These are phyloP conservation scores for Aspergillus sp. DNA, from an alignment of 2,329 filamentous ascomycete genomes.

Conservation along the genomic window DNA sequence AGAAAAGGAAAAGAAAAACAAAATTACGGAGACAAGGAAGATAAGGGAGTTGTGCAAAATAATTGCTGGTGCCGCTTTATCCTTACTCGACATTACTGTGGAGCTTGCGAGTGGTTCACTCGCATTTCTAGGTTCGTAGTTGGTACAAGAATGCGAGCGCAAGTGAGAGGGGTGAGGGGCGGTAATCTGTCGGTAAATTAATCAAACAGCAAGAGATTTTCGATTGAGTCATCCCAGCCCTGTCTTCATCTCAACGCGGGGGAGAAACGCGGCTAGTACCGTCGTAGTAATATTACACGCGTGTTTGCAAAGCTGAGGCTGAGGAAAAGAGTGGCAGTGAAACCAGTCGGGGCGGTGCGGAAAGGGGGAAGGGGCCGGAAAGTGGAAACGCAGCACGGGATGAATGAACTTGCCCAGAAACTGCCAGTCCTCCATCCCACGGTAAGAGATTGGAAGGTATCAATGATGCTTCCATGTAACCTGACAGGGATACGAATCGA, in stretches of 20 bases:
- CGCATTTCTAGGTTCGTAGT: constrained; percentile 7
- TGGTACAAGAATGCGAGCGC: constrained; percentile 3
- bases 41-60: constrained; percentile 4
- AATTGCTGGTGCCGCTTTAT: constrained; percentile 16
- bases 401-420: not conserved
- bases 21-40: not conserved
- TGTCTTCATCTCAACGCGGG: constrained; percentile 15
- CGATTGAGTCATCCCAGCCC: constrained; percentile 8
- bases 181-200: constrained; percentile 3
- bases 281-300: constrained; percentile 19
- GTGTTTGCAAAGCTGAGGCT: constrained; percentile 27
- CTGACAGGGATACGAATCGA: too few relatives aligned
- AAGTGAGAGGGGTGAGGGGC: not conserved
- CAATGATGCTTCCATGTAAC: too few relatives aligned
- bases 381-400: constrained; percentile 5
- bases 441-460: not conserved
- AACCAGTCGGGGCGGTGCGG: constrained; percentile 31
- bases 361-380: constrained; percentile 22
- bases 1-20: not conserved
- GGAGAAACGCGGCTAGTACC: constrained; percentile 15
- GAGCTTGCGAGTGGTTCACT: constrained; percentile 8
- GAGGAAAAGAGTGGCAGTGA: constrained; percentile 33
- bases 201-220: not conserved
- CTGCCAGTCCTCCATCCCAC: not conserved
- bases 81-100: constrained; percentile 17